Conservation (phyloP, 129 eudicot species). For the Kitagawia praeruptora region DNA sequence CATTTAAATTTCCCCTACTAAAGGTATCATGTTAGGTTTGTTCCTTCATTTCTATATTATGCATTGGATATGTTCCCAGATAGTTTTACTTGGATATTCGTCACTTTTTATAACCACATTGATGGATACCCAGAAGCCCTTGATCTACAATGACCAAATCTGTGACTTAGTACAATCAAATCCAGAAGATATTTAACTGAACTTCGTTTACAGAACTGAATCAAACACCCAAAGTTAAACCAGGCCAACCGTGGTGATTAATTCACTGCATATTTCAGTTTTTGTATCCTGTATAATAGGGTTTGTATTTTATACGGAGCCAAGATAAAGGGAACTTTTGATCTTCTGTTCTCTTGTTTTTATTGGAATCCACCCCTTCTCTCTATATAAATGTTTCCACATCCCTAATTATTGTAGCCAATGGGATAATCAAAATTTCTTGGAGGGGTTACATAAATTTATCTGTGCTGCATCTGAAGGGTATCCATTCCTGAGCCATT, state of each 20-base stretch:
- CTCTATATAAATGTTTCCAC: not conserved
- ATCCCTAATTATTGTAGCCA: not conserved
- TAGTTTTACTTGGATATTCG: not conserved
- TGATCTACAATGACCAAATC: not conserved
- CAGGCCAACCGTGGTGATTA: not conserved
- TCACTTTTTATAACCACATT: not conserved
- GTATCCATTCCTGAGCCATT: not conserved
- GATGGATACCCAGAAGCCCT: not conserved
- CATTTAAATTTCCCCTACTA: slow-evolving; percentile 70
- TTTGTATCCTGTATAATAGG: not conserved
- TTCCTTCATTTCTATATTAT: not conserved
- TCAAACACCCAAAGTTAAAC: not conserved
- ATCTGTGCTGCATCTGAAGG: not conserved
- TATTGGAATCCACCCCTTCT: not conserved
- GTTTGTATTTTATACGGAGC: not conserved
- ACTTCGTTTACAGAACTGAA: not conserved
- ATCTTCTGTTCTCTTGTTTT: not conserved
- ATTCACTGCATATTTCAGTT: not conserved
- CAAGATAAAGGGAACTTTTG: not conserved
- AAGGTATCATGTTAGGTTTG: slow-evolving; percentile 37
- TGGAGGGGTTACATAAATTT: not conserved
- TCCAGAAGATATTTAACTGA: not conserved
- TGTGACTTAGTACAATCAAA: not conserved
- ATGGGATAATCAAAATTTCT: not conserved
- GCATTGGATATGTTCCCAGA: not conserved